Conservation (phyloP, 1,139 yeast species). For the Saccharomyces hybrid region DNA sequence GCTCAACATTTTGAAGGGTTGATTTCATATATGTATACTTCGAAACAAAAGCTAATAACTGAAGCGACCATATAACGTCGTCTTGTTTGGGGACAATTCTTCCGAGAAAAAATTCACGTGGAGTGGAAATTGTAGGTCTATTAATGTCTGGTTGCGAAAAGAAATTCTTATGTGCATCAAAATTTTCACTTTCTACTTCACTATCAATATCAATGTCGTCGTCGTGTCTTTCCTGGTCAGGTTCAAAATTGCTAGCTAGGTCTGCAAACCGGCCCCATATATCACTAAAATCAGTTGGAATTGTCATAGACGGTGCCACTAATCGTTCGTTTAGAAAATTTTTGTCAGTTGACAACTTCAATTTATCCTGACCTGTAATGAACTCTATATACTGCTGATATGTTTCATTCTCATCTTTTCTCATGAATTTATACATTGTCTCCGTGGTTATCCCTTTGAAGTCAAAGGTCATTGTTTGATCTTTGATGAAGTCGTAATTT, state of each 20-base stretch:
- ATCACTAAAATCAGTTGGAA: constrained; percentile 20
- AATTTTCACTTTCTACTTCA: constrained; percentile 1
- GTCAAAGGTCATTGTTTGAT: constrained; percentile 20
- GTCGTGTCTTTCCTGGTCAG: constrained; percentile 1
- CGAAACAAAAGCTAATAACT: constrained; percentile 83
- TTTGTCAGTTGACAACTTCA: constrained; percentile 12
- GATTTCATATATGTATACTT: constrained; percentile 79
- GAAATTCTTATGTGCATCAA: constrained; percentile 9
- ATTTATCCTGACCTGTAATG: constrained; percentile 15
- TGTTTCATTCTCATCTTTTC: constrained; percentile 15
- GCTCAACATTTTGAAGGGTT: constrained; percentile 62
- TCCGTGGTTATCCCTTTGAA: constrained; percentile 15
- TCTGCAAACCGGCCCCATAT: constrained; percentile 12
- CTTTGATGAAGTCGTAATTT: constrained; percentile 31
- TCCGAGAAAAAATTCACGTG: constrained; percentile 66
- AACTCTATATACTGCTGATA: constrained; percentile 16
- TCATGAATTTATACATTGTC: constrained; percentile 12
- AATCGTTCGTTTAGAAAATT: constrained; percentile 11
- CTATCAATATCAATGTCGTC: constrained; percentile 3
- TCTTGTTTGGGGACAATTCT: constrained; percentile 81
- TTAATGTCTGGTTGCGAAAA: constrained; percentile 13
- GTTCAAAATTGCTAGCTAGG: neutral
- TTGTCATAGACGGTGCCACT: constrained; percentile 10
- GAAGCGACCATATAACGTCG: constrained; percentile 90
- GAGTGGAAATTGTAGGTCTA: constrained; percentile 32